phyloP scores from a whole-genome alignment of 2,329 filamentous ascomycete species.

The Apiospora rasikravindrae region DNA sequence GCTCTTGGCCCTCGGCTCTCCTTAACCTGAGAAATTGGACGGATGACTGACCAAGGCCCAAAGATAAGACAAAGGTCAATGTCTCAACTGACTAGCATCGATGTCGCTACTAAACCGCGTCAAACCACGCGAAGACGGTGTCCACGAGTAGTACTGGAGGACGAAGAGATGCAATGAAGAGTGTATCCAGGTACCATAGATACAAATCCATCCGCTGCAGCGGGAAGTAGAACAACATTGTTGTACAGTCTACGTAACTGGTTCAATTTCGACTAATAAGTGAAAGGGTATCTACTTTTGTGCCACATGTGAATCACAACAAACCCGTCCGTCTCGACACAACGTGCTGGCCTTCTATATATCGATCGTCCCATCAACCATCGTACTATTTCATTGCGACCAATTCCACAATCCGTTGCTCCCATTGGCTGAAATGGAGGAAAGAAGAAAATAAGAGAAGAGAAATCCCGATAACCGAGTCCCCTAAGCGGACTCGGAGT shows the following conservation, averaged over 20 bases:
- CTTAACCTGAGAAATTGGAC: not conserved
- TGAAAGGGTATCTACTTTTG: not conserved
- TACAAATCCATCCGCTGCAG: not conserved
- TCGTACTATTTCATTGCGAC: not conserved
- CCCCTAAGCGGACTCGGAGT: not conserved
- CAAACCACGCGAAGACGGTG: not conserved
- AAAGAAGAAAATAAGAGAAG: not conserved
- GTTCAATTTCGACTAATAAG: not conserved
- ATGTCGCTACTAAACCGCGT: not conserved
- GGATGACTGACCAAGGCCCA: not conserved
- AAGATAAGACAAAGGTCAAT: slow-evolving; percentile 28
- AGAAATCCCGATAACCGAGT: not conserved
- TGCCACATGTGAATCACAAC: not conserved
- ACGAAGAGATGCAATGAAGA: not conserved
- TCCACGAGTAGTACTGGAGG: not conserved
- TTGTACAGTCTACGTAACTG: not conserved
- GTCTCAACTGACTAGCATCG: slow-evolving; percentile 15
- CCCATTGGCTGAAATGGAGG: not conserved
- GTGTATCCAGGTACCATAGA: too few relatives aligned
- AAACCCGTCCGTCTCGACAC: not conserved
- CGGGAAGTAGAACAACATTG: not conserved
- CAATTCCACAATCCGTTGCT: not conserved
- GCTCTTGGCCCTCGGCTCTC: slow-evolving; percentile 28
- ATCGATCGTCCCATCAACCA: not conserved
- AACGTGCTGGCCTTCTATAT: not conserved